Evolutionary conservation across 805 yeast species (phyloP), one percentile per base, ranked within the genome.

Genomic region (Danielozyma ontarioensis): DNA sequence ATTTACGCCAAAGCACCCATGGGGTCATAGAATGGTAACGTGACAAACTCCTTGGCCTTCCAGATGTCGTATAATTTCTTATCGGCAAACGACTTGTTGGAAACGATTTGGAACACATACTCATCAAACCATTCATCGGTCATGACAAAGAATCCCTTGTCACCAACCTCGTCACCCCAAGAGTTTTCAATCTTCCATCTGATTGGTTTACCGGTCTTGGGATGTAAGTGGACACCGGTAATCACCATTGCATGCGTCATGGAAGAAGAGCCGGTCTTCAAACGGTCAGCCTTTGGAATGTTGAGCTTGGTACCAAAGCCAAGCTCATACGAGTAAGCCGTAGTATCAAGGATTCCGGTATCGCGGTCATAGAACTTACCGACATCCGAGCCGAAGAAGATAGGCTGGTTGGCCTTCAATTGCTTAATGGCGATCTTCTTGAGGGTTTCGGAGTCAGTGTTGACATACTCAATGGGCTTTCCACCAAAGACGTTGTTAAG

Each of bases 211-310:
- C 69, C 68, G 23, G 57, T 48, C 5, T 29, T 33, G 10, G 68
- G 76, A 42, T 81, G 87, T 24, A 86, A 62, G 55, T 85, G 88
- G 29, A 83, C 90, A 21, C 79, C 95, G 10, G 88, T 80, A 49
- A 86, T 75, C 15, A 79, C 71, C 96, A 86, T 86, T 24, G 96
- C 96, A 51, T 86, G 96, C 12, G 94, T 86, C 94, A 86, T 84
- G 42, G 77, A 63, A 16, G 88, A 80, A 42, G 85, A 78, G 36
- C 77, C 78, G 43, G 82, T 79, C 39, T 68, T 60, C 40, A 87
- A 78, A 42, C 95, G 68, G 31, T 86, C 80, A 14, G 77, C 77
- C 64, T 87, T 86, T 32, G 55, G 40, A 47, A 59, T 73, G 67
- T 33, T 72, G 64, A 48, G 72, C 59, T 33, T 67, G 55, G 68